Base-by-base conservation (phyloP, 768 basidiomycete species). In the Clathrus columnatus region DNA sequence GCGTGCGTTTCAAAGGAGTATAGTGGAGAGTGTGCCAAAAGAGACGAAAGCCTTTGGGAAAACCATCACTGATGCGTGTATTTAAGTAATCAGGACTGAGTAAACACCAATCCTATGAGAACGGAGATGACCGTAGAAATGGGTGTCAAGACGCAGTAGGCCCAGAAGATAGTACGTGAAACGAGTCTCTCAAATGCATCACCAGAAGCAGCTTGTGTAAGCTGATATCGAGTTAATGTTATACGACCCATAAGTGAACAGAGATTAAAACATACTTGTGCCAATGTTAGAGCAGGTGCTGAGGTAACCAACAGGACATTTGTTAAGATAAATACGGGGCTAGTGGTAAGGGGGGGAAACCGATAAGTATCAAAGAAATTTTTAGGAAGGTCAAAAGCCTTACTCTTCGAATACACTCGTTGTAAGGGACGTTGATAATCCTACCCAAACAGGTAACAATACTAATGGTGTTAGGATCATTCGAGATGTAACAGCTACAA, bases 111-210 rank as follows among this genome's bases (percentile, higher is more conserved):
- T 1, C 87, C 91, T 24, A 89, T 64, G 44, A 94, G 77, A 48
- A 94, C 87, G 63, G 84, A 85, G 17, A 74, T 63, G 53, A 92
- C 82, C 52, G 84, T 90, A n/a, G 85, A 75, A 1, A 89, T 87
- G 1, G 93, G 92, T 0, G 93, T 94, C 54, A 93, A 72, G 29
- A 91, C 70, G 61, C 89, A 92, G 65, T 95, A 97, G 1, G 85
- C 78, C 91, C 91, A 93, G 67, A 92, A 92, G 57, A 97, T 90
- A 0, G 94, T 97, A 51, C 89, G 79, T 57, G 83, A 85, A 67
- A 96, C 87, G 30, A 97, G 76, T 1, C 91, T 76, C 71, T 97
- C 95, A 65, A 98, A 97, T 0, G 89, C 84, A 63, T 90, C 90
- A 2, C 90, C 88, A 0, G 74, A 85, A 1, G 85, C 87, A 63